phyloP scores from a whole-genome alignment of 495 filamentous ascomycete genomes.

The Penicillium atrosanguineum region DNA sequence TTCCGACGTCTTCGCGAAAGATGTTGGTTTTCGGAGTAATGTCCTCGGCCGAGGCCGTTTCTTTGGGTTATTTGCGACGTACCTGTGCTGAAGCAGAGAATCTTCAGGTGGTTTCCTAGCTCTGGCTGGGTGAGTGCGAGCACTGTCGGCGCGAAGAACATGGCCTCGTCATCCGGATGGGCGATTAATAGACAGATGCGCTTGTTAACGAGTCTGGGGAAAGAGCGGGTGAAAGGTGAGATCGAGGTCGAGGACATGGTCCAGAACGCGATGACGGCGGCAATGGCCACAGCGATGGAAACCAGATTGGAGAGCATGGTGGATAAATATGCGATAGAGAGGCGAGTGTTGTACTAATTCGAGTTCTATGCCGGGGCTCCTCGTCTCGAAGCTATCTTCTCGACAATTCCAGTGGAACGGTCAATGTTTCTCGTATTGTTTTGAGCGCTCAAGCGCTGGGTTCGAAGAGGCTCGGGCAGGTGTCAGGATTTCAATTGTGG shows the following conservation, averaged over 20 bases:
- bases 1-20: not conserved
- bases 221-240: slow-evolving; percentile 62
- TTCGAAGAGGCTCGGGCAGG: not conserved
- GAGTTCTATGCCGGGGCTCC: not conserved
- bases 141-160: slow-evolving; percentile 95
- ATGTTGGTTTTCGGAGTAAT: not conserved
- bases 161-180: slow-evolving; percentile 97
- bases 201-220: slow-evolving; percentile 73
- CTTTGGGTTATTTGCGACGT: slow-evolving; percentile 18
- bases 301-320: slow-evolving; percentile 26
- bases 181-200: slow-evolving; percentile 88
- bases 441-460: too few relatives aligned
- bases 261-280: slow-evolving; percentile 43
- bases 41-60: not conserved
- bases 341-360: slow-evolving; percentile 1
- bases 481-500: slow-evolving; percentile 1
- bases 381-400: not conserved
- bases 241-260: slow-evolving; percentile 50
- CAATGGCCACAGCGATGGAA: slow-evolving; percentile 32
- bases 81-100: slow-evolving; percentile 88
- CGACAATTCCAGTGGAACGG: not conserved
- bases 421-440: too few relatives aligned
- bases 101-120: slow-evolving; percentile 84
- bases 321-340: slow-evolving; percentile 9
- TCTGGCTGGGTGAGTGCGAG: slow-evolving; percentile 71